A percentile compares a stretch with the other conserved stretches of the same genome.
These are phyloP conservation scores for Syzygium jambos DNA, from an alignment of 345 rosid genomes.

Conservation along the genomic window DNA sequence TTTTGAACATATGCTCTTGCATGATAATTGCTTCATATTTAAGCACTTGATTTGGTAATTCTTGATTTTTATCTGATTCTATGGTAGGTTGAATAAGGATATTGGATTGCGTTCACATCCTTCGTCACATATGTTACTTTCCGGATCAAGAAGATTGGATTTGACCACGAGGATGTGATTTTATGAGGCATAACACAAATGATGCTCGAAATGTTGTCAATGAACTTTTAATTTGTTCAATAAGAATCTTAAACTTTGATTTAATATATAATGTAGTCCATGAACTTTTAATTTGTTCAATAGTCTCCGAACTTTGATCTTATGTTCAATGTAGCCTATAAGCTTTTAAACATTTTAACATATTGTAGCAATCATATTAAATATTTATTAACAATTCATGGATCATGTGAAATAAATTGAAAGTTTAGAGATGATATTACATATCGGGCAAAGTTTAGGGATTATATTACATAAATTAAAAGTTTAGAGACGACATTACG, in stretches of 20 bases:
- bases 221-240: not conserved
- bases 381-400: not conserved
- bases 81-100: not conserved
- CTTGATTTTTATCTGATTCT: not conserved
- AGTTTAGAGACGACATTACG: accelerated
- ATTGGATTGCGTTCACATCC: not conserved
- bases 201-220: no score
- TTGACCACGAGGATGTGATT: not conserved
- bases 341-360: not conserved
- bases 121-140: not conserved
- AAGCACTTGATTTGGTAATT: not conserved
- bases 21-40: not conserved
- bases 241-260: accelerated
- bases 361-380: accelerated
- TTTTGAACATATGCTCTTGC: not conserved
- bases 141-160: not conserved
- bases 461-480: not conserved
- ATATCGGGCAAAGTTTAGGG: not conserved
- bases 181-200: not conserved
- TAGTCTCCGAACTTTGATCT: accelerated
- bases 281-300: not conserved
- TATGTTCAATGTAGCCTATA: accelerated
- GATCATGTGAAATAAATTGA: not conserved
- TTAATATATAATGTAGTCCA: accelerated
- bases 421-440: accelerated